Percentiles rank a stretch among this genome's conserved stretches.
Evolutionary conservation across 1,139 yeast species (phyloP).

Genomic region (Zygoascus hellenicus): DNA sequence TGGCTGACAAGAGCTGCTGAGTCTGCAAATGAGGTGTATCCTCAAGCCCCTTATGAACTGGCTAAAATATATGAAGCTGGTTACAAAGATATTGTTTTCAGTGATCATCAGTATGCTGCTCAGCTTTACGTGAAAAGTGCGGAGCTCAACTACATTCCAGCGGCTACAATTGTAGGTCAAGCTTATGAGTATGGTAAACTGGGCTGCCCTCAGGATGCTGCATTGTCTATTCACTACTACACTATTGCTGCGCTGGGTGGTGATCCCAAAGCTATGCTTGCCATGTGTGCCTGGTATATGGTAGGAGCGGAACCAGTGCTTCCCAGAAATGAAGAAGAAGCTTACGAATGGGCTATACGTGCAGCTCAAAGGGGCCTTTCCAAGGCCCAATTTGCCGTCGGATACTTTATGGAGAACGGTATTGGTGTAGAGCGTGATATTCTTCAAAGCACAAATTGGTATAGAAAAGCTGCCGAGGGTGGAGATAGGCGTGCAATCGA

Average conservation of each 20-base stretch:
- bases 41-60: conserved; percentile 90
- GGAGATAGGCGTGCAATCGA: conserved; percentile 64
- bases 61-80: conserved; percentile 83
- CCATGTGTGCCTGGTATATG: conserved; percentile 94
- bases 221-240: conserved; percentile 84
- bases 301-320: conserved; percentile 83
- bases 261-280: conserved; percentile 84
- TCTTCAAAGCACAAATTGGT: conserved; percentile 66
- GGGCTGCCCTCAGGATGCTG: conserved; percentile 73
- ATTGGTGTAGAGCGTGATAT: conserved; percentile 68
- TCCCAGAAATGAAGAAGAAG: conserved; percentile 74
- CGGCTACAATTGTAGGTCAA: conserved; percentile 75
- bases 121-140: conserved; percentile 88
- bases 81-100: conserved; percentile 77
- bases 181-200: conserved; percentile 79
- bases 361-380: conserved; percentile 72
- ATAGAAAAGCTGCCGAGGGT: conserved; percentile 61
- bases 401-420: conserved; percentile 80
- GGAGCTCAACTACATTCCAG: conserved; percentile 74
- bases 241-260: conserved; percentile 88
- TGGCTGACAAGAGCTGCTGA: conserved; percentile 89
- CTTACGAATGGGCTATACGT: conserved; percentile 89
- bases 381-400: conserved; percentile 84
- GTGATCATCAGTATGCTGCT: conserved; percentile 77
- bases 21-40: conserved; percentile 74